Base-by-base conservation (phyloP, 2,329 filamentous ascomycete genomes). In the Leptographium lundbergii region DNA sequence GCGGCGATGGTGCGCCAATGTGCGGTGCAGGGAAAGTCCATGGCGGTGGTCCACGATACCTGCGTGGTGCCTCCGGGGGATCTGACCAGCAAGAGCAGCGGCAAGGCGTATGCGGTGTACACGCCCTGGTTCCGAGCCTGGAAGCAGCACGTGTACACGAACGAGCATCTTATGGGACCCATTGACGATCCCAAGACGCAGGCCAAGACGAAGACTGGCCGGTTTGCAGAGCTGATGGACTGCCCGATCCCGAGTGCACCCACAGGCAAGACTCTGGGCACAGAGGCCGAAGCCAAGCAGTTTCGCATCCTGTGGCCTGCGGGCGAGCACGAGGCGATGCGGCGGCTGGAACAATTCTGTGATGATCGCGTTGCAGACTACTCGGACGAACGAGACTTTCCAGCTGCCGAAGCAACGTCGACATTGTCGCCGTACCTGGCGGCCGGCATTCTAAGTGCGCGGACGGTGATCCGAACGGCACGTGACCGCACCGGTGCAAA, bases 101-200 rank as follows among this genome's bases (percentile, higher is more conserved):
- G 90, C 1, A 89, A 82, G 58, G 89, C 92, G 66, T 95, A 94
- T 66, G 82, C 88, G 0, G 89, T 96, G 0, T 96, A 94, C 65
- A 84, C 78, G 2, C 91, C 90, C 0, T 96, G 90, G 89, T 92
- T 81, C 68, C 78, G 84, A 19, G 67, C 86, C 0, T 96, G 91
- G 90, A 72, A 91, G 25, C 79, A 81, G 4, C 81, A 91, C 64
- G 67, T 95, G 67, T 95, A 6, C 85, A 95, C 63, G 80, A 81
- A 0, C 78, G 89, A 17, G 0, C 72, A 95, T 0, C 77, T 86
- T 42, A 71, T 82, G 51, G 51, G 32, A 17, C 53, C 34, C n/a
- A n/a, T 14, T 2, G 10, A 22, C 17, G 27, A 42, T n/a, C 34
- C 34, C 11, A 17, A 24, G 32, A 17, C 32, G 22, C 19, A 11